phyloP scores from a whole-genome alignment of 176 grass and related monocot genomes.

The Phyllostachys edulis region DNA sequence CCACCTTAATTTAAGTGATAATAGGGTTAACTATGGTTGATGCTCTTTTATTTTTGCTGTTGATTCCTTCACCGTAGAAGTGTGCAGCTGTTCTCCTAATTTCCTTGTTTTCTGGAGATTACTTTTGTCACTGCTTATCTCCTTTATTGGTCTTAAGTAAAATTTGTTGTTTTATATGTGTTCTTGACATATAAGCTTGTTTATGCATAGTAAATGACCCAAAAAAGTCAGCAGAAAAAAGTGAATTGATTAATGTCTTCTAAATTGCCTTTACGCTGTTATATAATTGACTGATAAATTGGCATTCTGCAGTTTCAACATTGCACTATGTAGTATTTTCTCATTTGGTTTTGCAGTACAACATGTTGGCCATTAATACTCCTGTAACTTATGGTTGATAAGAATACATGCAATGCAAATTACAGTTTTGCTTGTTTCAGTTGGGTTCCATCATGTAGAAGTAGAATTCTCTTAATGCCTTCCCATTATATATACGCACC shows the following conservation, averaged over 20 bases:
- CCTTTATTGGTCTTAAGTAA: not conserved
- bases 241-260: not conserved
- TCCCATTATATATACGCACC: not conserved
- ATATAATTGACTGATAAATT: not conserved
- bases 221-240: not conserved
- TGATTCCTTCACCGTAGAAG: constrained; percentile 2
- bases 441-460: not conserved
- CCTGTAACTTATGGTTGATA: not conserved
- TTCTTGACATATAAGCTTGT: not conserved
- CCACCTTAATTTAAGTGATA: not conserved
- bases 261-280: not conserved
- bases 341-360: not conserved
- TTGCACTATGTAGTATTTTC: not conserved
- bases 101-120: not conserved
- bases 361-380: not conserved
- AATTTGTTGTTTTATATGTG: not conserved
- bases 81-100: not conserved
- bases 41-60: not conserved
- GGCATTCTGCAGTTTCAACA: not conserved
- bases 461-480: not conserved
- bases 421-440: not conserved
- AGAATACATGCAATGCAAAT: not conserved
- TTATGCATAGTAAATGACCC: not conserved
- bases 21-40: not conserved
- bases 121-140: not conserved